Percentiles rank a stretch among this genome's conserved stretches.
phyloP scores from a whole-genome alignment of 257 asterid genomes.

The Phtheirospermum japonicum region DNA sequence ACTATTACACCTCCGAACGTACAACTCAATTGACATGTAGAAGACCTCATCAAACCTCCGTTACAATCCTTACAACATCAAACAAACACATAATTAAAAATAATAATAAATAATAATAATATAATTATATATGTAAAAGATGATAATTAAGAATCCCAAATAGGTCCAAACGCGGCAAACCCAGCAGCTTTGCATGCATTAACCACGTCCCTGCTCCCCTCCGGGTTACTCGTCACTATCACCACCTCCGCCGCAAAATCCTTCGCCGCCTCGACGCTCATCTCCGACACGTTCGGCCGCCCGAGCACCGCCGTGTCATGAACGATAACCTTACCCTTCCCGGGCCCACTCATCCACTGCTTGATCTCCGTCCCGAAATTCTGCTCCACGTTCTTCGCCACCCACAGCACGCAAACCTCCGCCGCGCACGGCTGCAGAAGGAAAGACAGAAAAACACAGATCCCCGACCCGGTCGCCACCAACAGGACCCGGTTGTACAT shows the following conservation, averaged over 20 bases:
- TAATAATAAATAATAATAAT: too few species aligned
- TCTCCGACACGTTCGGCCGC: slow-evolving; percentile 53
- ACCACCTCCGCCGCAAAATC: slow-evolving; percentile 60
- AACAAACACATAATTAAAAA: too few species aligned
- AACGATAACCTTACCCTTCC: slow-evolving; percentile 48
- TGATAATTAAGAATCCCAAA: slow-evolving; percentile 64
- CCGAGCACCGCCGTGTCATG: slow-evolving; percentile 68
- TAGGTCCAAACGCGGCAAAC: slow-evolving; percentile 67
- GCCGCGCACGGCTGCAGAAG: slow-evolving; percentile 60
- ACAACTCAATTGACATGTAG: too few species aligned
- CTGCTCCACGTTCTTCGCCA: slow-evolving; percentile 63
- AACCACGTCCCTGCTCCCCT: slow-evolving; percentile 67
- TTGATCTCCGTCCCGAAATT: slow-evolving; percentile 60
- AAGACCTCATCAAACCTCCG: too few species aligned
- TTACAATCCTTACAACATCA: too few species aligned
- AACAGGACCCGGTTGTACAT: slow-evolving; percentile 55
- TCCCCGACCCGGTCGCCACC: slow-evolving; percentile 78
- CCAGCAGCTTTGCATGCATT: slow-evolving; percentile 55
- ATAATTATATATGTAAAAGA: too few species aligned
- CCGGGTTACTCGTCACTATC: slow-evolving; percentile 70
- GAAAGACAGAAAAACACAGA: slow-evolving; percentile 67
- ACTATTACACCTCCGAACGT: too few species aligned
- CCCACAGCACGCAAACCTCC: slow-evolving; percentile 61
- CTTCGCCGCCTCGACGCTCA: slow-evolving; percentile 57
- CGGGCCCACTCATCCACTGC: slow-evolving; percentile 51